These are phyloP conservation scores for Dipteronia sinensis DNA, from an alignment of 345 rosid genomes.

Conservation along the genomic window DNA sequence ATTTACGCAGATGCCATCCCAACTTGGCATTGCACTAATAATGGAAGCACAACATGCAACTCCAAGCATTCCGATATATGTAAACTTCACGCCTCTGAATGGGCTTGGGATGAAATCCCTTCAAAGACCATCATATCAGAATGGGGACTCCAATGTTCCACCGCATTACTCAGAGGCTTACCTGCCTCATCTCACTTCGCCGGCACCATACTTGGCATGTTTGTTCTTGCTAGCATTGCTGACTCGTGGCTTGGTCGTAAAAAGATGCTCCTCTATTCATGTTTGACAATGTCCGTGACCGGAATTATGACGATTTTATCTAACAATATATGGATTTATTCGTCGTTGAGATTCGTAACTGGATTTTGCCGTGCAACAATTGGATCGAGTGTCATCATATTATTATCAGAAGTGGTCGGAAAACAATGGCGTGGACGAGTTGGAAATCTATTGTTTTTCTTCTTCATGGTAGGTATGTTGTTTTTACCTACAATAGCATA, in stretches of 20 bases:
- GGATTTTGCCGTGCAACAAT: background rate
- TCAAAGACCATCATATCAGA: conserved; percentile 48
- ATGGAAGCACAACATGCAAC: conserved; percentile 15
- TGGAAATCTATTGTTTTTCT: conserved; percentile 47
- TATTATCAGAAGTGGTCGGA: conserved; percentile 49
- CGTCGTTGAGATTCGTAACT: conserved; percentile 18
- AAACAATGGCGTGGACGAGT: conserved; percentile 49
- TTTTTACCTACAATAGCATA: conserved; percentile 44
- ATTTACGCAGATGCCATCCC: conserved; percentile 57
- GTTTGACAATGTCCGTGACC: conserved; percentile 42
- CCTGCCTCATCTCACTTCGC: conserved; percentile 36
- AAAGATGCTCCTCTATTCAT: conserved; percentile 46
- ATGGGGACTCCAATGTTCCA: conserved; percentile 53
- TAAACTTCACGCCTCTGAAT: conserved; percentile 31
- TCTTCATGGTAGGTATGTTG: conserved; percentile 51
- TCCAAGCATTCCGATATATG: conserved; percentile 30
- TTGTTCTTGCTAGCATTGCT: conserved; percentile 41
- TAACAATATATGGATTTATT: conserved; percentile 5
- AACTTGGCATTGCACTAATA: conserved; percentile 49
- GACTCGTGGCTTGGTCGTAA: conserved; percentile 61
- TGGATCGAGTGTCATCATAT: conserved; percentile 24
- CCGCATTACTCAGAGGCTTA: conserved; percentile 42
- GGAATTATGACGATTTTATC: conserved; percentile 36
- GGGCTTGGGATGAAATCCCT: conserved; percentile 49
- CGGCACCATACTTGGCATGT: background rate